These are phyloP conservation scores for Saccharomycopsis sp. DNA, from an alignment of 805 yeast genomes.

Conservation along the genomic window DNA sequence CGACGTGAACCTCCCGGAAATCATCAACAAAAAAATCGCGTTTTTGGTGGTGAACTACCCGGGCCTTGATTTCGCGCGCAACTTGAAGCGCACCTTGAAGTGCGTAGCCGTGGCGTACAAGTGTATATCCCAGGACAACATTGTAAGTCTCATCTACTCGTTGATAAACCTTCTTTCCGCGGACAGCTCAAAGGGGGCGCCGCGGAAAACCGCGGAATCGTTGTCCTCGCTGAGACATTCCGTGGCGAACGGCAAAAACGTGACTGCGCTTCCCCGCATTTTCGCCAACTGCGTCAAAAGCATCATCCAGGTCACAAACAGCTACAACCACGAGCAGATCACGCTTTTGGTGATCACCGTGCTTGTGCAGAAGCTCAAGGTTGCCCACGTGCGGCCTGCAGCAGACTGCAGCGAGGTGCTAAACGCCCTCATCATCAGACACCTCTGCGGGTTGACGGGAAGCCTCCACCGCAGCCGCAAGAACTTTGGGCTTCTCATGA, in stretches of 20 bases:
- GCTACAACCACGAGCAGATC: slow-evolving; percentile 64
- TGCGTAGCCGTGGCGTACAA: slow-evolving; percentile 56
- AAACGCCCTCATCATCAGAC: slow-evolving; percentile 10
- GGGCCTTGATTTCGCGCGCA: slow-evolving; percentile 40
- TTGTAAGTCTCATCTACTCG: slow-evolving; percentile 78
- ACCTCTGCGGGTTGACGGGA: slow-evolving; percentile 11
- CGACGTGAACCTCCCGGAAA: slow-evolving; percentile 39
- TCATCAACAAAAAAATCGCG: slow-evolving; percentile 48
- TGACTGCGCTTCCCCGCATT: slow-evolving; percentile 25
- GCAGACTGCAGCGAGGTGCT: slow-evolving; percentile 63
- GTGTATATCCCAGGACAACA: slow-evolving; percentile 69
- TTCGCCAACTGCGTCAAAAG: slow-evolving; percentile 67
- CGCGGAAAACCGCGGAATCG: slow-evolving; percentile 18
- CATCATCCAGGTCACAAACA: slow-evolving; percentile 55
- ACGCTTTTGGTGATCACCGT: slow-evolving; percentile 74
- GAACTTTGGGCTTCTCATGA: slow-evolving; percentile 37
- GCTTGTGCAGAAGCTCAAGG: slow-evolving; percentile 64
- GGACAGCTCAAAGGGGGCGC: slow-evolving; percentile 35
- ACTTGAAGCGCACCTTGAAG: slow-evolving; percentile 11
- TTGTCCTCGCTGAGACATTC: slow-evolving; percentile 18
- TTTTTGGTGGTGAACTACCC: slow-evolving; percentile 39
- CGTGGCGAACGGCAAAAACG: slow-evolving; percentile 10
- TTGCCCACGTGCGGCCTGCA: slow-evolving; percentile 32
- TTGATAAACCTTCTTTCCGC: slow-evolving; percentile 65
- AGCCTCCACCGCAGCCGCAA: slow-evolving; percentile 11